These are phyloP conservation scores for Secale cereale DNA, from an alignment of 176 grass and related monocot genomes.

Conservation along the genomic window DNA sequence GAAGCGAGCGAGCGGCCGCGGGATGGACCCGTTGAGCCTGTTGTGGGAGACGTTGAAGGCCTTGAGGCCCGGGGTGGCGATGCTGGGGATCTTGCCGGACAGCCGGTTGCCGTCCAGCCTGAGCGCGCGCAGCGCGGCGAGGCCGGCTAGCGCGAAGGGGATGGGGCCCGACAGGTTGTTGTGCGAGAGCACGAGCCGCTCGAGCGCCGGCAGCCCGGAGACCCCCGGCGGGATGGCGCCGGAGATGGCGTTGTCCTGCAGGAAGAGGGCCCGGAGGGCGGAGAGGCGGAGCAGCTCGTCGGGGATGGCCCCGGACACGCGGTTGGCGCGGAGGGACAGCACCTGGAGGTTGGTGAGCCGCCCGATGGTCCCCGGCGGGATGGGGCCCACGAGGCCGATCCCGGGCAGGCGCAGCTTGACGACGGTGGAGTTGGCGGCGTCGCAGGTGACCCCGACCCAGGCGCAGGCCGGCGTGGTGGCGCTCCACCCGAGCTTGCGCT, in stretches of 20 bases:
- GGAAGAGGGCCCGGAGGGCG: constrained; percentile 40
- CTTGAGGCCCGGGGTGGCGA: constrained; percentile 48
- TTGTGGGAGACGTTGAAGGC: constrained; percentile 82
- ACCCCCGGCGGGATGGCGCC: constrained; percentile 43
- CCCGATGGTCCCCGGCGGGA: constrained; percentile 53
- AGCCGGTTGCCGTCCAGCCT: constrained; percentile 57
- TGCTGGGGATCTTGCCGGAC: constrained; percentile 72
- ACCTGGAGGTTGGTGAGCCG: constrained; percentile 41
- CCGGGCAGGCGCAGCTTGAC: constrained; percentile 58
- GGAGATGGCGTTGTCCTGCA: constrained; percentile 59
- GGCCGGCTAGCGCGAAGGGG: constrained; percentile 72
- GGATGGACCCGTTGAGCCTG: constrained; percentile 83
- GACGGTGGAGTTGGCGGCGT: constrained; percentile 46
- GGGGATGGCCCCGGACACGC: constrained; percentile 51
- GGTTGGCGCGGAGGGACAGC: constrained; percentile 83
- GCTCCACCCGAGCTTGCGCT: constrained; percentile 68
- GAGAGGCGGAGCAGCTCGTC: constrained; percentile 47
- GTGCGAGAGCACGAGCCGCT: constrained; percentile 57
- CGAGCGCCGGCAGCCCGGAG: constrained; percentile 28
- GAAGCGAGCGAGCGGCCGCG: constrained; percentile 51
- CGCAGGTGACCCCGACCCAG: constrained; percentile 78
- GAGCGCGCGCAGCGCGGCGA: constrained; percentile 31
- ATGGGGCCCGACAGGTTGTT: constrained; percentile 69
- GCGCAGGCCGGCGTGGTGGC: constrained; percentile 50
- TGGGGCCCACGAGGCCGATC: constrained; percentile 59